These are phyloP conservation scores for Solanum arcanum DNA, from an alignment of 257 asterid genomes.

Conservation along the genomic window DNA sequence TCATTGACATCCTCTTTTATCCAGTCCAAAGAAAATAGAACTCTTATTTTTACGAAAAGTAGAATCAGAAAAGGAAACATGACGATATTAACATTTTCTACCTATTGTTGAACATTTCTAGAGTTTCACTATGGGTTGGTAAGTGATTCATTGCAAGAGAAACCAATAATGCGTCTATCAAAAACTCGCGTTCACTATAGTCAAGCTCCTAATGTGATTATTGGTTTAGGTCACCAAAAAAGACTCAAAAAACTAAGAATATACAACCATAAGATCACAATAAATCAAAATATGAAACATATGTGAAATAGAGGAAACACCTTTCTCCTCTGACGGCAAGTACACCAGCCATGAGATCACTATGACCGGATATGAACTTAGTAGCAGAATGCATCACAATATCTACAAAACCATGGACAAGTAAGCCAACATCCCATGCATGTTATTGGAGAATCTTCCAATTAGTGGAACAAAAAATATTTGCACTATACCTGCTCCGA, in stretches of 20 bases:
- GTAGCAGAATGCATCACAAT: constrained; percentile 95
- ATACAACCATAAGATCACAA: not conserved
- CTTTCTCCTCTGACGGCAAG: constrained; percentile 86
- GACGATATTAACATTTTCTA: not conserved
- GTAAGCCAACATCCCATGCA: not conserved
- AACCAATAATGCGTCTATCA: not conserved
- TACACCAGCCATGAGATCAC: constrained; percentile 90
- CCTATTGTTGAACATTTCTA: not conserved
- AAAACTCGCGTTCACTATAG: not conserved
- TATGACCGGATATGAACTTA: constrained; percentile 86
- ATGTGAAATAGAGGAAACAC: constrained; percentile 12
- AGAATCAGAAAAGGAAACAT: not conserved
- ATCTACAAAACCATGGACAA: constrained; percentile 39
- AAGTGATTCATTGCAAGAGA: not conserved
- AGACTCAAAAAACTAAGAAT: not conserved
- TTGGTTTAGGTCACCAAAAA: not conserved
- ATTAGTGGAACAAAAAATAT: not conserved
- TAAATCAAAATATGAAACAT: not conserved
- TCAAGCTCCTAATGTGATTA: not conserved
- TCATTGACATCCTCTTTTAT: not conserved
- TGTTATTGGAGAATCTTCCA: not conserved
- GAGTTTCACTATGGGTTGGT: not conserved
- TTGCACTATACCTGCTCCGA: constrained; percentile 66
- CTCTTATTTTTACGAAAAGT: not conserved
- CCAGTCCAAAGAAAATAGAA: not conserved